Percentiles rank a stretch among this genome's conserved stretches.
Conservation (phyloP, 371 early-diverging fungal genomes). For the Racocetra persica region DNA sequence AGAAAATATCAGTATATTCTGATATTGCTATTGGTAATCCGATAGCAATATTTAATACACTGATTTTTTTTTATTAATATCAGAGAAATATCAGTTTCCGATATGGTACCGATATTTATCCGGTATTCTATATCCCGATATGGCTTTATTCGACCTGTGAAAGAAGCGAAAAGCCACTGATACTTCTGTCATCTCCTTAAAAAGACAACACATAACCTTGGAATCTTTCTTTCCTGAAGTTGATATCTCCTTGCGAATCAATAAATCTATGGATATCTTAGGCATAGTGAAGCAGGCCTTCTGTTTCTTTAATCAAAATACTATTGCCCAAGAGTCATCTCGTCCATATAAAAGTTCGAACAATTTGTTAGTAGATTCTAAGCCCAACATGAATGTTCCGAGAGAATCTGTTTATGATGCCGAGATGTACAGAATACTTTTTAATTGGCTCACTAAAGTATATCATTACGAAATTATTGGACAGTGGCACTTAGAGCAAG, state of each 20-base stretch:
- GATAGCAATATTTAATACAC: too few species aligned
- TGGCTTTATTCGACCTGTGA: too few species aligned
- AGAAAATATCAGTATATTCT: too few species aligned
- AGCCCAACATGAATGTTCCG: constrained; percentile 18
- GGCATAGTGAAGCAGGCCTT: background rate
- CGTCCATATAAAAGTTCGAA: constrained; percentile 40
- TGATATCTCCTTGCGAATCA: background rate
- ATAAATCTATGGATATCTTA: constrained; percentile 7
- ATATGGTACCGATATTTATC: too few species aligned
- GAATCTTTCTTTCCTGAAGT: background rate
- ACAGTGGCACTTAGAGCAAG: constrained; percentile 17
- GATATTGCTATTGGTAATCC: too few species aligned
- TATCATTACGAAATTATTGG: background rate
- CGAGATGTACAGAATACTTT: constrained; percentile 9
- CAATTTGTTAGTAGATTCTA: background rate
- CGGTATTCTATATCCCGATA: too few species aligned
- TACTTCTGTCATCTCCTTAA: background rate
- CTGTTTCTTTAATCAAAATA: background rate
- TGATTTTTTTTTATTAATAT: too few species aligned
- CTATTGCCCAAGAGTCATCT: constrained; percentile 8
- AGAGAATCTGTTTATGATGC: background rate
- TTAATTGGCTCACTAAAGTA: constrained; percentile 21
- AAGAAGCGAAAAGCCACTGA: background rate
- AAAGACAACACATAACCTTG: background rate
- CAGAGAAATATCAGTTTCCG: too few species aligned